Base-by-base conservation (phyloP, 1,284 basidiomycete species). In the Rhizoctonia solani region DNA sequence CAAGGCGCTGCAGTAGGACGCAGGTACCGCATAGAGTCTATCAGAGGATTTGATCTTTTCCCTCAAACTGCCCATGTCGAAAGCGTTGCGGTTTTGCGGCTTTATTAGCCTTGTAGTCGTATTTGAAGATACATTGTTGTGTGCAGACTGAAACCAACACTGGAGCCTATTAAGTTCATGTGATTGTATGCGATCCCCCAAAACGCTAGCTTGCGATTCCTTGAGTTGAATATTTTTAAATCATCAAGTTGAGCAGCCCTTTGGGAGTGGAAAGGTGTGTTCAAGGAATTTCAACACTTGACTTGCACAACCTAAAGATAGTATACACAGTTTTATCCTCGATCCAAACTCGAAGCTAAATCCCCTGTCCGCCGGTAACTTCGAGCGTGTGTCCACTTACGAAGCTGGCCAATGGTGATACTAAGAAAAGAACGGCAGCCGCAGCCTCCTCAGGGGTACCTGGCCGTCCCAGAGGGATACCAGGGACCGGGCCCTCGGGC, bases 41-140 rank as follows among this genome's bases (percentile, higher is more conserved):
- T 96, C 72, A 79, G 90, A 70, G 94, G 93, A 21, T 92, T 95
- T 71, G 94, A 97, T 79, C 76, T 97, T 54, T 97, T 97, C 80
- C 93, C 94, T 8, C 93, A 96, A 80, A 95, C 93, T n/a, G 87
- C 92, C 66, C 92, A 93, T 78, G 89, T 92, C 21, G 76, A 77
- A 66, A 73, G 73, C 23, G 87, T 93, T n/a, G 89, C 89, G 1
- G 82, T 93, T 39, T 78, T 94, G 29, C 52, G 59, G 27, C 59
- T 63, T 14, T 53, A 63, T 37, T 63, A 39, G 52, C 32, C 41
- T 63, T 14, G 6, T 49, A 23, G 23, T 27, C 4, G 6, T 13
- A 21, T 21, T 49, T 21, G 5, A 25, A 21, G 46, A 34, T 34
- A 34, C n/a, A n/a, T 49, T 11, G 41, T n/a, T 44, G 14, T 44